Base-by-base conservation (phyloP, 768 basidiomycete species). In the Agaricus subrufescens region DNA sequence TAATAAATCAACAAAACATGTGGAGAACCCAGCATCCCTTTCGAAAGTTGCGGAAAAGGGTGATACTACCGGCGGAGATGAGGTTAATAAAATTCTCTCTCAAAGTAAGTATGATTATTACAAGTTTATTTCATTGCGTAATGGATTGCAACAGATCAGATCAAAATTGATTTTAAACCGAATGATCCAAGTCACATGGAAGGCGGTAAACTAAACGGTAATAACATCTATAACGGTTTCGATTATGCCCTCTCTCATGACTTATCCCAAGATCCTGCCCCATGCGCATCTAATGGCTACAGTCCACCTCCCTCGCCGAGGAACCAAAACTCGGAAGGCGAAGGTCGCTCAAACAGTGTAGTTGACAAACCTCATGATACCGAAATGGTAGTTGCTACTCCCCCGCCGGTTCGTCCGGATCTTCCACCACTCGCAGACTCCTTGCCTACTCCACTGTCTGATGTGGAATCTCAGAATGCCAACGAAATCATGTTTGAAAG, bases 81-180 rank as follows among this genome's bases (percentile, higher is more conserved):
- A 56, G 19, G 54, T 49, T 49, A 43, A 50, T 11, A 48, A 56
- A 19, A 56, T 56, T 47, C 25, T 50, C 19, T 50, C 49, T 30
- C 55, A 56, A 50, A 45, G 55, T 56, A 50, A 50, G 55, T 37
- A 50, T 37, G 27, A 27, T 50, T 34, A 50, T 50, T 31, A 42
- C 37, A 25, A 26, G 25, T 15, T 46, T 53, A 31, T 56, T 49
- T 23, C 34, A 34, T 56, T 50, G 25, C 42, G 55, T 56, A 50
- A 56, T 45, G 14, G 23, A 2, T 45, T 46, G 43, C 30, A 43
- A 48, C 38, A 56, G 55, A 50, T 45, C 55, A 34, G 49, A 34
- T 50, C 48, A 45, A 30, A 19, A 29, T 34, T 34, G 34, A 34
- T 34, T 0, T 11, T 34, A 11, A 34, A 11, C 2, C 2, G 7